Evolutionary conservation across 2,329 filamentous ascomycete species (phyloP).

Genomic region (Fusarium caatingaense): DNA sequence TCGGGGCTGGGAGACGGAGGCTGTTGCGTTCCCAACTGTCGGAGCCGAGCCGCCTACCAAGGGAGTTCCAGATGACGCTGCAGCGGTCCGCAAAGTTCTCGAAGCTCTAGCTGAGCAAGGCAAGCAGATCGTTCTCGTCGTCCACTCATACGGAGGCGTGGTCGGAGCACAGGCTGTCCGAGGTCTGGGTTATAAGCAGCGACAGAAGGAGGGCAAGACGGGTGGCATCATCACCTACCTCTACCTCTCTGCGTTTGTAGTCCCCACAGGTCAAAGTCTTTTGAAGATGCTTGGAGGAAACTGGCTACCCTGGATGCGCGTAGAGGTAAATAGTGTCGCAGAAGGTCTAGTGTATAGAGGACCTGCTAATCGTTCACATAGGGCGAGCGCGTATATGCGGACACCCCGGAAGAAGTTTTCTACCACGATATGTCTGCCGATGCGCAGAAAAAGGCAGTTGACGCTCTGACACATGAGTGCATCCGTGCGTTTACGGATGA

Average conservation of each 20-base stretch:
- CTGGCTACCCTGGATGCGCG: constrained; percentile 22
- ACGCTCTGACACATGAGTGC: constrained; percentile 11
- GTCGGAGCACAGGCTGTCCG: constrained; percentile 10
- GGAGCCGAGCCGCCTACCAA: constrained; percentile 16
- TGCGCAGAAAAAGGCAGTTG: background rate
- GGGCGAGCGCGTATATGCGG: constrained; percentile 15
- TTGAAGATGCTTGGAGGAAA: constrained; percentile 1
- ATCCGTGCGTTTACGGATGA: constrained; percentile 10
- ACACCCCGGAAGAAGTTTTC: constrained; percentile 6
- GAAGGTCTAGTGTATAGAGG: no score
- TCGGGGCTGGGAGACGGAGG: constrained; percentile 7
- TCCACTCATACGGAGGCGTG: constrained; percentile 17
- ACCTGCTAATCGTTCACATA: background rate
- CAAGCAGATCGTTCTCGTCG: constrained; percentile 17
- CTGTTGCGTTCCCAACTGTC: constrained; percentile 20
- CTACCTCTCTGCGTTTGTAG: constrained; percentile 6
- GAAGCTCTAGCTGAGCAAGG: background rate
- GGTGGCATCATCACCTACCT: constrained; percentile 14
- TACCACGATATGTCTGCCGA: constrained; percentile 15
- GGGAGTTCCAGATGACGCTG: constrained; percentile 1
- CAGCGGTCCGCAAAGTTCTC: background rate
- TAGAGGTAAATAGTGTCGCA: background rate
- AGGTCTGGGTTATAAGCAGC: constrained; percentile 16
- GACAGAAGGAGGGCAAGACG: constrained; percentile 3
- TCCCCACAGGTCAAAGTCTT: constrained; percentile 1